Evolutionary conservation across 805 yeast species (phyloP).

Genomic region (Starmerella asiatica): DNA sequence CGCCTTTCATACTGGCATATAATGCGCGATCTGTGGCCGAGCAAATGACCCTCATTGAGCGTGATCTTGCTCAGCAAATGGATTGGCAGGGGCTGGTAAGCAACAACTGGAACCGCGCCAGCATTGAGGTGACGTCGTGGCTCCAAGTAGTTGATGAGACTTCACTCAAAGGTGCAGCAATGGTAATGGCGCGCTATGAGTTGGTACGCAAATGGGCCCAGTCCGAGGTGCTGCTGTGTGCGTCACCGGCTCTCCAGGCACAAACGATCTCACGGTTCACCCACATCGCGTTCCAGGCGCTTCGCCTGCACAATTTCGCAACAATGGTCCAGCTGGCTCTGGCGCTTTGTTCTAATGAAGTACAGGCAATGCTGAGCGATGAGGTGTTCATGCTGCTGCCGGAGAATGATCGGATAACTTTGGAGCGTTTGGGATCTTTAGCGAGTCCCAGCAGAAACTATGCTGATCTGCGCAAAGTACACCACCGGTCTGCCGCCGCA

Average conservation of each 20-base stretch:
- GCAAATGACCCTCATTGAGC: constrained; percentile 77
- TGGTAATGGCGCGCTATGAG: constrained; percentile 76
- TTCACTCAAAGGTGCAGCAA: constrained; percentile 51
- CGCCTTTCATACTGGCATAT: constrained; percentile 68
- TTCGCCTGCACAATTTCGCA: constrained; percentile 62
- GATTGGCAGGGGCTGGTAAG: constrained; percentile 88
- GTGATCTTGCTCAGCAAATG: constrained; percentile 66
- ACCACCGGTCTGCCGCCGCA: constrained; percentile 46
- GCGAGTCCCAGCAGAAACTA: constrained; percentile 69
- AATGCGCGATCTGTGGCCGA: constrained; percentile 54
- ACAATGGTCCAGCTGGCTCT: constrained; percentile 77
- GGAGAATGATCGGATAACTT: constrained; percentile 54
- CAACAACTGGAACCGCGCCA: constrained; percentile 51
- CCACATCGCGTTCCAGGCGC: constrained; percentile 69
- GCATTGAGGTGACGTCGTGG: constrained; percentile 55
- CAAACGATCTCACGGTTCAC: constrained; percentile 72
- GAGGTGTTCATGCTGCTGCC: constrained; percentile 65
- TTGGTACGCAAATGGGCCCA: constrained; percentile 83
- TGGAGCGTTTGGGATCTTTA: constrained; percentile 54
- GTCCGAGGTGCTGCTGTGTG: constrained; percentile 70
- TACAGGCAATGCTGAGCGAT: constrained; percentile 40
- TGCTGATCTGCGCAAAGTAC: constrained; percentile 46
- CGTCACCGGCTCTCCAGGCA: constrained; percentile 43
- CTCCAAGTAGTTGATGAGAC: constrained; percentile 47
- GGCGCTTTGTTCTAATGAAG: constrained; percentile 44